Evolutionary conservation across 2,329 filamentous ascomycete species (phyloP).

Genomic region (Lasiodiplodia hormozganensis): DNA sequence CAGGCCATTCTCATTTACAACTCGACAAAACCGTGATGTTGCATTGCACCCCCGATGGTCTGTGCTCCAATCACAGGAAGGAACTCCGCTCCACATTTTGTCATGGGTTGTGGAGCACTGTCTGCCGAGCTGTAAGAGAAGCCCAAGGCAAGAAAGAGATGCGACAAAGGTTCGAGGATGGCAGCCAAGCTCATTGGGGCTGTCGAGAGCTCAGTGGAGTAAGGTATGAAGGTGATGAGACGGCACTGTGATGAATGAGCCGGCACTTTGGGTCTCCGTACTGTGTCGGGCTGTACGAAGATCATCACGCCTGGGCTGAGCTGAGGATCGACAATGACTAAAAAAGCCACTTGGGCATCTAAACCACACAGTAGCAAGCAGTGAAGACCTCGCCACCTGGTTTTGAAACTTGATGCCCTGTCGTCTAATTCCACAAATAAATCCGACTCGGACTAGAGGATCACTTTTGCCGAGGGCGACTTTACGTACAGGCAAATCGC

Average conservation of each 20-base stretch:
- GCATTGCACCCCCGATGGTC: neutral
- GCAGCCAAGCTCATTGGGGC: too few relatives aligned
- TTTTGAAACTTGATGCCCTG: neutral
- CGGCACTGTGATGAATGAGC: too few relatives aligned
- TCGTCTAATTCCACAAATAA: too few relatives aligned
- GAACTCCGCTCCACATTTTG: constrained; percentile 13
- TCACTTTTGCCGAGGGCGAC: too few relatives aligned
- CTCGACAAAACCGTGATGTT: neutral
- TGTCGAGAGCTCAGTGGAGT: too few relatives aligned
- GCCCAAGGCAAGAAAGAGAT: neutral
- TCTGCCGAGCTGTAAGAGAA: neutral
- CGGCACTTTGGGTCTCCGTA: too few relatives aligned
- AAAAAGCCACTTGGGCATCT: neutral
- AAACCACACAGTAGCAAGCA: neutral
- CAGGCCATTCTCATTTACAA: constrained; percentile 7
- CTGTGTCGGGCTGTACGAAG: too few relatives aligned
- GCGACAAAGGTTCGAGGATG: too few relatives aligned
- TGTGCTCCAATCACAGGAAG: neutral
- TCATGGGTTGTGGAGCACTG: neutral
- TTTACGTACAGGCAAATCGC: too few relatives aligned
- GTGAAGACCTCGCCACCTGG: neutral
- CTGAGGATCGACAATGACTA: neutral
- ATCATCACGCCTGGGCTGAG: neutral
- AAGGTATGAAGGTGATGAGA: too few relatives aligned
- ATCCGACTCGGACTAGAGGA: too few relatives aligned